A percentile compares a stretch with the other conserved stretches of the same genome.
Evolutionary conservation across 2,329 filamentous ascomycete genomes (phyloP).

Genomic region (Penicillium decumbens): DNA sequence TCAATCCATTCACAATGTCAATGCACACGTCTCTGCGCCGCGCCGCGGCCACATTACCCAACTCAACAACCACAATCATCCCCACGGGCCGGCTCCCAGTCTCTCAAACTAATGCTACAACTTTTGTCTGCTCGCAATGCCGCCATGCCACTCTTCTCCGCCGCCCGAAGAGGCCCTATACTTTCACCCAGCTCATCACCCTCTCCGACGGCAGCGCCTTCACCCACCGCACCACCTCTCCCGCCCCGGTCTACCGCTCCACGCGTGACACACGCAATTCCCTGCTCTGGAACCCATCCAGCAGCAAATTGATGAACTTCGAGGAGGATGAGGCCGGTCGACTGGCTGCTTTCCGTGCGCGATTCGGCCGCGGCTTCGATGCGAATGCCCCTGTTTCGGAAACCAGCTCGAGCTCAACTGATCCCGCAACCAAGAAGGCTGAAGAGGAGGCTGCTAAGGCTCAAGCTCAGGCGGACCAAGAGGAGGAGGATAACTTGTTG

Average conservation of each 20-base stretch:
- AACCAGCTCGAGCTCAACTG: conserved; percentile 23
- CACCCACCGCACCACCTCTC: conserved; percentile 49
- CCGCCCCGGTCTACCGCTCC: conserved; percentile 54
- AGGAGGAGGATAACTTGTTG: conserved; percentile 53
- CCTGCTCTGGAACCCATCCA: conserved; percentile 82
- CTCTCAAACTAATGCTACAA: conserved; percentile 30
- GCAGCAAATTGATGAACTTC: conserved; percentile 74
- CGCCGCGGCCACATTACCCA: conserved; percentile 27
- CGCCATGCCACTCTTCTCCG: conserved; percentile 79
- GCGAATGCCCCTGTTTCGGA: conserved; percentile 39
- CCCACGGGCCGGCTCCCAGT: conserved; percentile 31
- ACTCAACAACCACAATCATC: conserved; percentile 33
- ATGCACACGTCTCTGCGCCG: conserved; percentile 37
- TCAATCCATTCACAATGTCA: conserved; percentile 27
- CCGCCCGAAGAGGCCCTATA: conserved; percentile 88
- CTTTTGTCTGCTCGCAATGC: conserved; percentile 55
- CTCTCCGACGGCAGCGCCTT: conserved; percentile 86
- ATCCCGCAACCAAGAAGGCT: conserved; percentile 18
- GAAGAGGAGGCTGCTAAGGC: conserved; percentile 42
- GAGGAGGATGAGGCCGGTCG: conserved; percentile 94
- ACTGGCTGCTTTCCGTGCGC: conserved; percentile 75
- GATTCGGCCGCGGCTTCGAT: conserved; percentile 84
- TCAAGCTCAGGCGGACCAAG: conserved; percentile 46
- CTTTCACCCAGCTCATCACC: conserved; percentile 93
- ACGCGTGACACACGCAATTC: conserved; percentile 87